Conservation (phyloP, 768 basidiomycete genomes). For the Lanmaoa rubissima region DNA sequence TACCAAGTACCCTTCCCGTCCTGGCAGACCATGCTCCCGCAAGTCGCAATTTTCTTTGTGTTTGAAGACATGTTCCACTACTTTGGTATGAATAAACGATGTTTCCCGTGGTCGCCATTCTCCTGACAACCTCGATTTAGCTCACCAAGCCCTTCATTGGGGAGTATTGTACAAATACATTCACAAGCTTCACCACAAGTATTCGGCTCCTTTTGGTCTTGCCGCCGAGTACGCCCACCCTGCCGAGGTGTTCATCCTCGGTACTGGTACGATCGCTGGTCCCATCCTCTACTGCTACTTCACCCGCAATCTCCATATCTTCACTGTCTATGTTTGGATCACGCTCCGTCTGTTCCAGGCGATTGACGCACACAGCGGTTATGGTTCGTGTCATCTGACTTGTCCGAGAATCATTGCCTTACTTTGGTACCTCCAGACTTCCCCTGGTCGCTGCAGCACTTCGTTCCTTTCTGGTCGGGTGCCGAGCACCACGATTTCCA, state of each 20-base stretch:
- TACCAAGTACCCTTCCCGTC: slow-evolving; percentile 91
- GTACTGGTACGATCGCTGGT: slow-evolving; percentile 85
- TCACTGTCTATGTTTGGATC: slow-evolving; percentile 94
- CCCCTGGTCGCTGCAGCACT: slow-evolving; percentile 94
- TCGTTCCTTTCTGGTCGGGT: slow-evolving; percentile 94
- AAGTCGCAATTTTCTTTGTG: slow-evolving; percentile 87
- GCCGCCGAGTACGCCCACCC: slow-evolving; percentile 99
- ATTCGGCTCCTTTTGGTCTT: slow-evolving; percentile 94
- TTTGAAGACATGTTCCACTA: slow-evolving; percentile 98
- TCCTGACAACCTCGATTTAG: slow-evolving; percentile 36
- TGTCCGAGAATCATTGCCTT: background rate
- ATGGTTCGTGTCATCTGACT: slow-evolving; percentile 53
- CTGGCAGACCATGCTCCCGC: slow-evolving; percentile 64
- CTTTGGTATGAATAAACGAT: slow-evolving; percentile 49
- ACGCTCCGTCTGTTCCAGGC: slow-evolving; percentile 94
- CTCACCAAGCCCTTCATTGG: slow-evolving; percentile 87
- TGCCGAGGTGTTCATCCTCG: slow-evolving; percentile 92
- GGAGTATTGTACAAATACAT: slow-evolving; percentile 86
- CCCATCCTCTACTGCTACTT: slow-evolving; percentile 85
- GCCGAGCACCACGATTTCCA: slow-evolving; percentile 99
- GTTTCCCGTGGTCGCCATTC: background rate
- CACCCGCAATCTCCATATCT: slow-evolving; percentile 73
- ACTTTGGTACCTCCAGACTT: slow-evolving; percentile 56
- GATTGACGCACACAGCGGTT: slow-evolving; percentile 95
- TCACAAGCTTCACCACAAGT: slow-evolving; percentile 98